Evolutionary conservation across 805 yeast genomes (phyloP), one percentile per base, ranked within the genome.

Genomic region (Schizosaccharomyces japonicus): DNA sequence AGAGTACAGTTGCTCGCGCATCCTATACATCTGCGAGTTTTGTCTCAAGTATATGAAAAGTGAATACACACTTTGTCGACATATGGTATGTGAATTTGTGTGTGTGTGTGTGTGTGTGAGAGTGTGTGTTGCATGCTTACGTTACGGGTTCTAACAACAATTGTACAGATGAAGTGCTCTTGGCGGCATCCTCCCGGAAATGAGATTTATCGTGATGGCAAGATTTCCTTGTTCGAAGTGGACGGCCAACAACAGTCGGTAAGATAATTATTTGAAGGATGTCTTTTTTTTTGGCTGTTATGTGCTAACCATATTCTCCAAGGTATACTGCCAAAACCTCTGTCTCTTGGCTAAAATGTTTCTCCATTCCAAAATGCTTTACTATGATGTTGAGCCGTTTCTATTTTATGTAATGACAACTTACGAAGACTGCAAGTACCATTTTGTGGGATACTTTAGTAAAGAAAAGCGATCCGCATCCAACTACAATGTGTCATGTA

Each of bases 371-470:
- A 90, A 90, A 58, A 83, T 95, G 0, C 65, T 90, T 47, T 85
- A 84, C 58, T 83, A 83, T 58, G 96, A 90, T 57, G 96, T 87
- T 40, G 95, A 90, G 60, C 95, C 96, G 1, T 87, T 87, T 55
- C 71, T 80, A 58, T 90, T 90, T 58, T 90, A 87, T 61, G 75
- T 85, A 1, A 61, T 90, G 42, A 80, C 87, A 4, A 90, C 80
- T 53, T 65, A 70, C 39, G 80, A 76, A 55, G 66, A 56, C 4
- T 23, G 44, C 5, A 67, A 66, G 15, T 78, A 78, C 57, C 84
- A 81, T 57, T 80, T 90, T 62, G 85, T 85, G 33, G 98, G 98
- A 0, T 90, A 90, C 60, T 90, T 90, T 58, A 80, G 94, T 23
- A 90, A 90, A 51, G 58, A 55, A 46, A 70, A 70, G 50, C 65